phyloP scores from a whole-genome alignment of 2,329 filamentous ascomycete genomes.

The Calonectria crousiana region DNA sequence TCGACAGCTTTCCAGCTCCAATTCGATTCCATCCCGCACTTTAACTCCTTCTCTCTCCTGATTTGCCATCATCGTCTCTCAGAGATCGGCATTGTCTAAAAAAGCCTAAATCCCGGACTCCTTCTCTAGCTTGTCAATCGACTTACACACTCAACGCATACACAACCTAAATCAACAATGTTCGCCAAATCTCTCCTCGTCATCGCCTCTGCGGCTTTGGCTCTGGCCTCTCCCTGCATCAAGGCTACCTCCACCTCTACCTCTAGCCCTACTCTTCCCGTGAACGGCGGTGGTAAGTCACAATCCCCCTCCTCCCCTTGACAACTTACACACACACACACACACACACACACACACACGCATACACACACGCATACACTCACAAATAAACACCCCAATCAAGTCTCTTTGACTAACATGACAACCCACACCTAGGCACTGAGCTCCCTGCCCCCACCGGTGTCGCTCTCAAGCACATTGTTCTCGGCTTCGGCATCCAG shows the following conservation, averaged over 20 bases:
- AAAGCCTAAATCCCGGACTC: constrained; percentile 5
- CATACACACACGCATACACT: too few species aligned
- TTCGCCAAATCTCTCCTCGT: constrained; percentile 49
- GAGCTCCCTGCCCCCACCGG: constrained; percentile 59
- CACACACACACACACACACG: too few species aligned
- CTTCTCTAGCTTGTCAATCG: background rate
- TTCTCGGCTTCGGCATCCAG: constrained; percentile 74
- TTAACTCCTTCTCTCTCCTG: constrained; percentile 20
- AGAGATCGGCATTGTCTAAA: constrained; percentile 31
- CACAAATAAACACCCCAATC: background rate
- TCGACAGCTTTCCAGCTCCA: background rate
- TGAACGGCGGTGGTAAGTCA: constrained; percentile 53
- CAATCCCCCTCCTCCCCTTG: background rate
- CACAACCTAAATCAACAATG: constrained; percentile 42
- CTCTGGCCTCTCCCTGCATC: constrained; percentile 44
- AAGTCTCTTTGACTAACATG: background rate
- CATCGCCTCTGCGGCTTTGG: constrained; percentile 50
- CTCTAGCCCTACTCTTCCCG: constrained; percentile 50
- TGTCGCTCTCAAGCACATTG: constrained; percentile 64
- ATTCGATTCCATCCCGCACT: background rate
- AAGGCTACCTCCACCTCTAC: constrained; percentile 27
- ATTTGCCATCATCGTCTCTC: constrained; percentile 27
- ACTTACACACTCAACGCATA: constrained; percentile 15
- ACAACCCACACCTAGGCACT: constrained; percentile 46
- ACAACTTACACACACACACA: background rate